A percentile compares a stretch with the other conserved stretches of the same genome.
Conservation (phyloP, 495 filamentous ascomycete genomes). For the Bacidia gigantensis region DNA sequence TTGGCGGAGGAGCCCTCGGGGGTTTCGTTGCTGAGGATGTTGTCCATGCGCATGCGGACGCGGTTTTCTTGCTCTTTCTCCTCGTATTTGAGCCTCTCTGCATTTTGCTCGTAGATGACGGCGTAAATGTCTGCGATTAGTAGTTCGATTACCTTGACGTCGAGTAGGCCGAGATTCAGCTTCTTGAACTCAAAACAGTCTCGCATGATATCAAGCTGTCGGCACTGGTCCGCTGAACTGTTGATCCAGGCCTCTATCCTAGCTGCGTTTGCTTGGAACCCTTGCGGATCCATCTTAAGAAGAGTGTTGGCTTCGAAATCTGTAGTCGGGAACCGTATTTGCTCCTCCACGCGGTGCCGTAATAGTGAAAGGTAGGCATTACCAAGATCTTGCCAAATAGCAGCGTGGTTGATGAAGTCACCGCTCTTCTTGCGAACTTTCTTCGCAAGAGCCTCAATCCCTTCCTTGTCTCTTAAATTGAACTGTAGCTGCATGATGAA, state of each 20-base stretch:
- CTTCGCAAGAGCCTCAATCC: conserved; percentile 66
- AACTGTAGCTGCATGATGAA: conserved; percentile 65
- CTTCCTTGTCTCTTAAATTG: conserved; percentile 60
- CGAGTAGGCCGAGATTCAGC: conserved; percentile 82
- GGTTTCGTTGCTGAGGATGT: conserved; percentile 33
- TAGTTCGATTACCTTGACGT: conserved; percentile 72
- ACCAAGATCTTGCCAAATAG: conserved; percentile 76
- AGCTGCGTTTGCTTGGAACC: conserved; percentile 52
- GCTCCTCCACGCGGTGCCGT: conserved; percentile 33
- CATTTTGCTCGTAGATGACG: conserved; percentile 51
- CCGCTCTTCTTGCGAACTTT: conserved; percentile 67
- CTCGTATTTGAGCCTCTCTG: conserved; percentile 32
- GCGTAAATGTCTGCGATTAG: conserved; percentile 79
- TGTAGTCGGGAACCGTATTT: conserved; percentile 39
- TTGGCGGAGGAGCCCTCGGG: conserved; percentile 11
- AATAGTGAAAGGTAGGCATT: conserved; percentile 59
- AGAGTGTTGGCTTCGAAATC: conserved; percentile 59
- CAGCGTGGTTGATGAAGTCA: conserved; percentile 73
- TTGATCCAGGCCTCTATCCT: conserved; percentile 40
- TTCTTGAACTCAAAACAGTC: conserved; percentile 82
- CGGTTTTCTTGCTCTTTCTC: conserved; percentile 37
- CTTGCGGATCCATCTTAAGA: conserved; percentile 69
- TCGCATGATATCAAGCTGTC: conserved; percentile 55
- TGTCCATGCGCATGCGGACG: conserved; percentile 46
- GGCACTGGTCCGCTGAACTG: conserved; percentile 26